Evolutionary conservation across 1,139 yeast species (phyloP), one percentile per base, ranked within the genome.

Genomic region (Suhomyces choctaworum): DNA sequence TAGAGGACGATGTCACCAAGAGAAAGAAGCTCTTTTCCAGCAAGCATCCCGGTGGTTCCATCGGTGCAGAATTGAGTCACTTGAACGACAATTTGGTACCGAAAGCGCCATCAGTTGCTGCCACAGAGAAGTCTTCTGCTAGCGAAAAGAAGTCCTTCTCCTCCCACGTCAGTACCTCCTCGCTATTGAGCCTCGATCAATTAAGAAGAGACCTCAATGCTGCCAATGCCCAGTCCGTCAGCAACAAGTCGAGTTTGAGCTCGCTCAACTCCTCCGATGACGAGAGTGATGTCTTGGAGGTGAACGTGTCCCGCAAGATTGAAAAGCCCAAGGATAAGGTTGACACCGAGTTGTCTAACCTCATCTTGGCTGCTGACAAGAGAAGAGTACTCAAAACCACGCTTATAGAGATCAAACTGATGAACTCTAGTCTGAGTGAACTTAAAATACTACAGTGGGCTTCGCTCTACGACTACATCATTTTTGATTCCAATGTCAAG

Each of bases 21-120:
- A 66, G 95, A 32, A 73, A 71, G 43, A 64, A 58, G 39, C 57
- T 71, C 31, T 88, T 88, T 57, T 80, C 84, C 7, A 72, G 72
- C 42, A 75, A 82, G 52, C 96, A 88, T 52, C 96, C 96, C 2
- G 96, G 96, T 22, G 96, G 96, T 16, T 85, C 94, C 2, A 87
- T 88, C 49, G 96, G 96, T 12, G 72, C 77, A 27, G 70, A 60
- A 40, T 63, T 70, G 44, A 59, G 69, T 31, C 66, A 65, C 36
- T 54, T 66, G 37, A 64, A 65, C 42, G 20, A 17, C 7, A 62
- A 58, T 16, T 9, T 14, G 13, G 61, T 58, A 29, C 16, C n/a
- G 41, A 39, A 23, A 7, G 13, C 13, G 22, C 20, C 22, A 5
- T 14, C 22, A 15, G 7, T 17, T 12, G 27, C 9, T 2, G 26